Base-by-base conservation (phyloP, 75 land plant species). In the Ceratopteris richardii region DNA sequence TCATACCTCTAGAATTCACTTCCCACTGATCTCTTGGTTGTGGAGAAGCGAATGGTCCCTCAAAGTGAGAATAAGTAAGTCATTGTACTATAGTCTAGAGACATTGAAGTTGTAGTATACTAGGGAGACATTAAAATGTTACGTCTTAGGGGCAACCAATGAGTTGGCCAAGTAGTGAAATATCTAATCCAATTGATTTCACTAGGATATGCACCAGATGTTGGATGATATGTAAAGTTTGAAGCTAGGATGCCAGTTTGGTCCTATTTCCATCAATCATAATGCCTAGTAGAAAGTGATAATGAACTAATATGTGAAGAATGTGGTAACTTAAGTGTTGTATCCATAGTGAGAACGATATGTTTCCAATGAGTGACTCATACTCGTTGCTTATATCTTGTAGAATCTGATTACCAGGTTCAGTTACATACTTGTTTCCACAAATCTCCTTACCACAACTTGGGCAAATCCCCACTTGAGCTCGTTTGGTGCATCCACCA, bases 221-320 rank as follows among this genome's bases (percentile, higher is more conserved):
- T n/a, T 51, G 20, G 21, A 6, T 42, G n/a, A 30, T 21, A 14
- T 21, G 16, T 14, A 50, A 0, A 17, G 56, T 50, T 30, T 58
- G 51, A 12, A 66, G 24, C 13, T 27, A 40, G n/a, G 4, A 54
- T 17, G 23, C 40, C 24, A 66, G 37, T 12, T 14, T 17, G 3
- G 26, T 58, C 7, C 36, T 29, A 27, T 48, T 14, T 12, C 46
- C 11, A 13, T 29, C 60, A 10, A 57, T 29, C 17, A 41, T 28
- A 19, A 44, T 24, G 1, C 68, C 68, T 22, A 66, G 10, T 4
- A 56, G 31, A 9, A 66, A 31, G 44, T 50, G 43, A 23, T 56
- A 56, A 50, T 66, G 58, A 1, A 66, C 50, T 17, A 66, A 29
- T 0, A 66, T n/a, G n/a, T 60, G 68, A 27, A 66, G 68, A 16